Conservation (phyloP, 495 filamentous ascomycete genomes). For the Achaetomiella virescens region DNA sequence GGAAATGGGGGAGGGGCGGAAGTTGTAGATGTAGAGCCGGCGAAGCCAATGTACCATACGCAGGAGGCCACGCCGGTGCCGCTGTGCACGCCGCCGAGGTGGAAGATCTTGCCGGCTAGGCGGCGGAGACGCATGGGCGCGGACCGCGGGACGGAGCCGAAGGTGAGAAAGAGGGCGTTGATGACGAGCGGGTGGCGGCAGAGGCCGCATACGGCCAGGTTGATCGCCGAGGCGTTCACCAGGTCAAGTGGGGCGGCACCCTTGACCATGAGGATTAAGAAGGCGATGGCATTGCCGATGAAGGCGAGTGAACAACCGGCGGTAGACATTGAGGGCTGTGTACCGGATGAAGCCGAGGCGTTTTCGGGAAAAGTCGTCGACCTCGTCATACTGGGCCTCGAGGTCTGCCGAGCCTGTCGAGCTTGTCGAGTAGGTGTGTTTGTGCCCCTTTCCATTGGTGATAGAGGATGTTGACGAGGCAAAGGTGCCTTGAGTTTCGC, state of each 20-base stretch:
- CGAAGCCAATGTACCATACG: slow-evolving; percentile 60
- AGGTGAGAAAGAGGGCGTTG: slow-evolving; percentile 60
- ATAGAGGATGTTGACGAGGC: not conserved
- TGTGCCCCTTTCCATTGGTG: slow-evolving; percentile 4
- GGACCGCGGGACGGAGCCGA: slow-evolving; percentile 50
- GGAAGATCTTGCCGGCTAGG: slow-evolving; percentile 63
- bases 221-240: slow-evolving; percentile 38
- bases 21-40: slow-evolving; percentile 43
- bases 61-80: slow-evolving; percentile 62
- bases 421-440: not conserved
- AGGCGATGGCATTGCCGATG: slow-evolving; percentile 28
- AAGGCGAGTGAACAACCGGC: slow-evolving; percentile 30
- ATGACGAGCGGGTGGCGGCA: slow-evolving; percentile 69
- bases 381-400: slow-evolving; percentile 18
- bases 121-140: slow-evolving; percentile 59
- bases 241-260: slow-evolving; percentile 21
- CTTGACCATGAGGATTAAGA: slow-evolving; percentile 24
- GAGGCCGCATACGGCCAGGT: slow-evolving; percentile 45
- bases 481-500: not conserved
- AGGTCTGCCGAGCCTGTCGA: slow-evolving; percentile 11
- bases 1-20: slow-evolving; percentile 14
- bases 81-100: slow-evolving; percentile 71
- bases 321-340: slow-evolving; percentile 28
- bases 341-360: slow-evolving; percentile 26
- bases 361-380: slow-evolving; percentile 18